phyloP scores from a whole-genome alignment of 768 basidiomycete genomes.

The Amylocystis lapponica region DNA sequence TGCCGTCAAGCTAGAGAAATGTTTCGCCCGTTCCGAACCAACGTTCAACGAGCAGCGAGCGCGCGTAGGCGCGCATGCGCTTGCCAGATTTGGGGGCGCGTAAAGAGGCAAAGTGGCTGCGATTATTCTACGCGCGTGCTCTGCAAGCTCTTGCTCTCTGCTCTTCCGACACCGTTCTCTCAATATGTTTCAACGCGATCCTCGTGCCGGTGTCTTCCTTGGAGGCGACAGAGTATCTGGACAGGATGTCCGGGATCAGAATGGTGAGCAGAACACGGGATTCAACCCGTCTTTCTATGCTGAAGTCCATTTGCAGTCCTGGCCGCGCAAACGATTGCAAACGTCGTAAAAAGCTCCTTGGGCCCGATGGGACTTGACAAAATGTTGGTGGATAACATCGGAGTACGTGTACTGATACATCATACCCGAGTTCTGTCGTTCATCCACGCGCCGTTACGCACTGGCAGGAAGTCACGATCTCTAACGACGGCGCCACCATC shows the following conservation, averaged over 20 bases:
- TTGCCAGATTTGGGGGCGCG: too few species aligned
- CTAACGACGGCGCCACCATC: slow-evolving; percentile 99
- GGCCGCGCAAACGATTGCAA: slow-evolving; percentile 94
- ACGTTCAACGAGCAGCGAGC: background rate
- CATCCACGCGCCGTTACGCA: background rate
- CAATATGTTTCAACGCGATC: slow-evolving; percentile 85
- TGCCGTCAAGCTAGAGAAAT: too few species aligned
- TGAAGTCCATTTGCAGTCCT: slow-evolving; percentile 52
- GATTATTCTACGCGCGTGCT: too few species aligned
- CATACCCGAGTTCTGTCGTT: background rate
- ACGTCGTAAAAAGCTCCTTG: slow-evolving; percentile 93
- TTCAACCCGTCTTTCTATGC: background rate
- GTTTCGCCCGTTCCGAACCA: too few species aligned
- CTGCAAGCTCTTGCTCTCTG: slow-evolving; percentile 5
- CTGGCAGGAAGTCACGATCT: slow-evolving; percentile 93
- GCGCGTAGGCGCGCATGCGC: too few species aligned
- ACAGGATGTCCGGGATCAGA: slow-evolving; percentile 94
- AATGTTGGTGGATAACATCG: slow-evolving; percentile 98
- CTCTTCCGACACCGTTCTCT: slow-evolving; percentile 7
- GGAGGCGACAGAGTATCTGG: slow-evolving; percentile 93
- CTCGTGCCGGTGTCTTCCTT: slow-evolving; percentile 84
- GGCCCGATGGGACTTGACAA: slow-evolving; percentile 95
- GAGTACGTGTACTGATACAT: slow-evolving; percentile 44
- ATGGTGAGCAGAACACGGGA: slow-evolving; percentile 52
- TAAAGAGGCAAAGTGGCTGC: too few species aligned